Evolutionary conservation across 2,329 filamentous ascomycete genomes (phyloP).

Genomic region (Chlorencoelia australis): DNA sequence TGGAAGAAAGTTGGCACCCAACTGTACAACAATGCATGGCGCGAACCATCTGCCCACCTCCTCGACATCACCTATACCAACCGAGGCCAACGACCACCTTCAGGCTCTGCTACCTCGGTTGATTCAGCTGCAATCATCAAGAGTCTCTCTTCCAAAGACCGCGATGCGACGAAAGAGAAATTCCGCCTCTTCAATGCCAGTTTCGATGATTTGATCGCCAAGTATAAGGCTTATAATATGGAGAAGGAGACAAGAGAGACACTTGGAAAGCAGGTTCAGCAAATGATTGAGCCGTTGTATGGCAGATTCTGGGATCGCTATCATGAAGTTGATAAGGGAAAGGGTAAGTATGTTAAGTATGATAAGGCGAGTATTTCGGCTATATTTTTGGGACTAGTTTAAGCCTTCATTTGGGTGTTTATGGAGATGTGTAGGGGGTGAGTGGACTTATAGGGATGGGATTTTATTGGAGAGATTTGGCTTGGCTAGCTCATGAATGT

Average conservation of each 20-base stretch:
- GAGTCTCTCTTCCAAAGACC: conserved; percentile 76
- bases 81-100: conserved; percentile 57
- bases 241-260: conserved; percentile 78
- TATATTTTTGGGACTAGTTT: conserved; percentile 35
- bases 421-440: too few species aligned
- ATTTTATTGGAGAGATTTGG: too few species aligned
- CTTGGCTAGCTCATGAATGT: background rate
- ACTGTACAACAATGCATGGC: conserved; percentile 79
- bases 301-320: conserved; percentile 94
- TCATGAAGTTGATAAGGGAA: conserved; percentile 94
- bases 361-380: conserved; percentile 74
- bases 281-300: conserved; percentile 89
- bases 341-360: conserved; percentile 97
- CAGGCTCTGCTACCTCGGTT: conserved; percentile 49
- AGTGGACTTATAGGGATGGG: too few species aligned
- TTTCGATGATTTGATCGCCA: conserved; percentile 80
- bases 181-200: conserved; percentile 82
- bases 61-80: conserved; percentile 91
- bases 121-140: conserved; percentile 82
- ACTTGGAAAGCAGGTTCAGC: conserved; percentile 76
- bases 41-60: conserved; percentile 73
- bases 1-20: conserved; percentile 83
- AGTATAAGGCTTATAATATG: conserved; percentile 79
- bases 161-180: conserved; percentile 92
- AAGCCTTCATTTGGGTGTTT: too few species aligned